Percentiles rank a stretch among this genome's conserved stretches.
Conservation (phyloP, 345 rosid species). For the Hibiscus tridactylites region DNA sequence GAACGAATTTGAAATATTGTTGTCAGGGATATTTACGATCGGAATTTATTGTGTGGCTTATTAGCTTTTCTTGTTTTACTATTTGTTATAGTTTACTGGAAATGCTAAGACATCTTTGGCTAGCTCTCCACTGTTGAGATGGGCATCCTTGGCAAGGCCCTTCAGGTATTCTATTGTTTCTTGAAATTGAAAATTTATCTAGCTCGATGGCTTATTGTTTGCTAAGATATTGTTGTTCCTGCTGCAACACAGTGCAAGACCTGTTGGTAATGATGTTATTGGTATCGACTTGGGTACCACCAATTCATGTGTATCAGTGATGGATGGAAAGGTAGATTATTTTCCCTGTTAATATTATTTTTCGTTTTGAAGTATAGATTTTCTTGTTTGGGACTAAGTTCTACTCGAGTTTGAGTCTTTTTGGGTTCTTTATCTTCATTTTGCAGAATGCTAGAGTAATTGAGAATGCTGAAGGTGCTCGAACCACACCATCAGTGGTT, state of each 20-base stretch:
- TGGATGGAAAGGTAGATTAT: slow-evolving; percentile 40
- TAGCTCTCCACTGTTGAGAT: slow-evolving; percentile 18
- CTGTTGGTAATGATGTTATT: slow-evolving; percentile 36
- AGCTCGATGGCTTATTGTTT: neutral
- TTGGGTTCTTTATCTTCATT: neutral
- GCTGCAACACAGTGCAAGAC: slow-evolving; percentile 24
- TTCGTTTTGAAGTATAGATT: neutral
- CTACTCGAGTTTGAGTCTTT: neutral
- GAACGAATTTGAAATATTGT: neutral
- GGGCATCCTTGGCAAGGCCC: slow-evolving; percentile 38
- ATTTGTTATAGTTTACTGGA: slow-evolving; percentile 28
- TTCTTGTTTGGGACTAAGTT: neutral
- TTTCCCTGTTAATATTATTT: neutral
- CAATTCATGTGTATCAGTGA: slow-evolving; percentile 43
- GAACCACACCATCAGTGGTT: slow-evolving; percentile 34
- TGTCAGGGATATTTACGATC: neutral
- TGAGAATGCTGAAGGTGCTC: slow-evolving; percentile 37
- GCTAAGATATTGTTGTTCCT: neutral
- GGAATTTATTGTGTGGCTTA: neutral
- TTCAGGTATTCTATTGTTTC: slow-evolving; percentile 36
- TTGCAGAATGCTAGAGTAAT: slow-evolving; percentile 30
- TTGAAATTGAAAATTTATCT: neutral
- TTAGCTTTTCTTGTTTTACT: neutral
- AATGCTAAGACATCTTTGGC: slow-evolving; percentile 43
- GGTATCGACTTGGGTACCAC: slow-evolving; percentile 50